These are phyloP conservation scores for Aspergillus sergii DNA, from an alignment of 2,329 filamentous ascomycete species.

Conservation along the genomic window DNA sequence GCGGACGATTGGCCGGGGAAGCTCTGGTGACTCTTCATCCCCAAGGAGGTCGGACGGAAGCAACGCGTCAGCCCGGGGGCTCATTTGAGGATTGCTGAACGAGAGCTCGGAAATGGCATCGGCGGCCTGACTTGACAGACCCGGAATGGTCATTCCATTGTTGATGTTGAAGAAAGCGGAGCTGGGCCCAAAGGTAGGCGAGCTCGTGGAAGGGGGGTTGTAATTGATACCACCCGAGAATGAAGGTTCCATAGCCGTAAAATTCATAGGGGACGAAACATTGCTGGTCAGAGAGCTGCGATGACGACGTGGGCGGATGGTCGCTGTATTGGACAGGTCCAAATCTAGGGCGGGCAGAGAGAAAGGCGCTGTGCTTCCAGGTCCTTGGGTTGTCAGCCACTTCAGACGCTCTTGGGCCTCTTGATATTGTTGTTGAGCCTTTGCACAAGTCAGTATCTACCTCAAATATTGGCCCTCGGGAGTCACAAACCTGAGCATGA, in stretches of 20 bases:
- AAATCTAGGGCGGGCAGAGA: slow-evolving; percentile 46
- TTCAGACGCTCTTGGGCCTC: slow-evolving; percentile 49
- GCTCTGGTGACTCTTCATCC: slow-evolving; percentile 52
- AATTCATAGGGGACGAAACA: slow-evolving; percentile 49
- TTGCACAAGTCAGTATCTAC: slow-evolving; percentile 8
- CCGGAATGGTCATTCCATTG: slow-evolving; percentile 62
- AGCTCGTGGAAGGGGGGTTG: slow-evolving; percentile 52
- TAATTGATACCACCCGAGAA: slow-evolving; percentile 48
- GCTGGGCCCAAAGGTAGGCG: slow-evolving; percentile 54
- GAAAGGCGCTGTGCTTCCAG: slow-evolving; percentile 43
- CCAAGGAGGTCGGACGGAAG: slow-evolving; percentile 64
- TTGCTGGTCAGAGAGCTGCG: slow-evolving; percentile 51
- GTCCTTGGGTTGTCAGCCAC: slow-evolving; percentile 45
- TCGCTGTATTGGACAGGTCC: slow-evolving; percentile 42
- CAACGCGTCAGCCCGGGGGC: slow-evolving; percentile 62
- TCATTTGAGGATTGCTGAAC: slow-evolving; percentile 64
- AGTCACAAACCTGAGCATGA: slow-evolving; percentile 38
- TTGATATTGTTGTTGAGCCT: slow-evolving; percentile 47
- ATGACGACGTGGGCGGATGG: slow-evolving; percentile 49
- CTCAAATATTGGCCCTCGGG: not conserved
- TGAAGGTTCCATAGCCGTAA: slow-evolving; percentile 41
- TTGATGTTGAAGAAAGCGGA: slow-evolving; percentile 64
- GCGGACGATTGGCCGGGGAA: slow-evolving; percentile 31
- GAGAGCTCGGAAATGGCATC: slow-evolving; percentile 51
- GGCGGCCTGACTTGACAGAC: slow-evolving; percentile 43